Evolutionary conservation across 2,329 filamentous ascomycete genomes (phyloP).

Genomic region (Cladosporium sp.): DNA sequence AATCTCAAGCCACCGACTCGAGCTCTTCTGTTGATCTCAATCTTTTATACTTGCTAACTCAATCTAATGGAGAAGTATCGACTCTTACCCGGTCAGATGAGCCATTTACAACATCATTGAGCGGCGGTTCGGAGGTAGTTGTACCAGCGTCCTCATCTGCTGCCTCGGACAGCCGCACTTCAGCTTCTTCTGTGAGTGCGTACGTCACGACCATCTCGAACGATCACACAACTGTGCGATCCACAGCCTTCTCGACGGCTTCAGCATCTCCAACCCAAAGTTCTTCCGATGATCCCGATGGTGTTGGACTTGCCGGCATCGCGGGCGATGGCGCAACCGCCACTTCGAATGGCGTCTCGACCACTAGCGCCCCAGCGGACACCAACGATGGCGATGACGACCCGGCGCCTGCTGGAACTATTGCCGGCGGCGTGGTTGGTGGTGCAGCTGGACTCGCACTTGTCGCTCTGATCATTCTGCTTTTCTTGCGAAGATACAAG

Average conservation of each 20-base stretch:
- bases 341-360: neutral
- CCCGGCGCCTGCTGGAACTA: conserved; percentile 50
- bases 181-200: conserved; percentile 2
- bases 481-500: conserved; percentile 56
- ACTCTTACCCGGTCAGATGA: conserved; percentile 27
- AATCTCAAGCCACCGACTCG: conserved; percentile 3
- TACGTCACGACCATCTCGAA: conserved; percentile 13
- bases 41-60: conserved; percentile 28
- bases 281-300: conserved; percentile 7
- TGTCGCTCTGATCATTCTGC: conserved; percentile 51
- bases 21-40: conserved; percentile 17
- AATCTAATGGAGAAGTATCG: conserved; percentile 28
- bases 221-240: conserved; percentile 1
- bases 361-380: conserved; percentile 11
- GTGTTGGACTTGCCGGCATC: conserved; percentile 11
- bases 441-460: conserved; percentile 59
- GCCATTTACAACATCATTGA: conserved; percentile 31
- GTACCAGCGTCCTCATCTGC: conserved; percentile 23
- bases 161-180: neutral
- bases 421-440: conserved; percentile 64
- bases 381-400: conserved; percentile 22
- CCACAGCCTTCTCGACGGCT: conserved; percentile 15
- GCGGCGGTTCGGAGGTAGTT: conserved; percentile 27
- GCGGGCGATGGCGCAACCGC: conserved; percentile 12
- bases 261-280: neutral